These are phyloP conservation scores for Penicillium turbatum DNA, from an alignment of 495 filamentous ascomycete species.

Conservation along the genomic window DNA sequence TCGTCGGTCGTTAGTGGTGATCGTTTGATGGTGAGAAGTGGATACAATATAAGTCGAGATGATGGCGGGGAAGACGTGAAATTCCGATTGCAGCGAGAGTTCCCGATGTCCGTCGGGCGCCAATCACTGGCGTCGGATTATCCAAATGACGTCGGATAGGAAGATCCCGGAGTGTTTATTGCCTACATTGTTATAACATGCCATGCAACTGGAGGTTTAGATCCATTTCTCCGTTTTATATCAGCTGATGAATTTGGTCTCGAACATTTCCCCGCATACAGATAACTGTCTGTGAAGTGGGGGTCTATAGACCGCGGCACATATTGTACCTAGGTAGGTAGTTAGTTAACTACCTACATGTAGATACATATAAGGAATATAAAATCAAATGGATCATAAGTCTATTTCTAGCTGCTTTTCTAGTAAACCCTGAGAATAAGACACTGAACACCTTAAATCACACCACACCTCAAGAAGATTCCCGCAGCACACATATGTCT, in stretches of 20 bases:
- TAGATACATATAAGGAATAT: too few relatives aligned
- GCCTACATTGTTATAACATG: neutral
- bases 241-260: neutral
- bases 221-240: neutral
- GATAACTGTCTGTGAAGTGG: too few relatives aligned
- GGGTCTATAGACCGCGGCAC: too few relatives aligned
- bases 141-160: constrained; percentile 24
- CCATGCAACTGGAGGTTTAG: neutral
- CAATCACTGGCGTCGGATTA: constrained; percentile 25
- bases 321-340: too few relatives aligned
- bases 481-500: constrained; percentile 25
- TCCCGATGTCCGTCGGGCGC: constrained; percentile 18
- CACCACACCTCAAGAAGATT: constrained; percentile 20
- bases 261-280: too few relatives aligned
- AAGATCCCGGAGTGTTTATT: constrained; percentile 12
- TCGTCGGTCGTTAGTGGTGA: too few relatives aligned
- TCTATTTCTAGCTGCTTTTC: constrained; percentile 33
- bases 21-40: neutral
- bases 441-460: constrained; percentile 20
- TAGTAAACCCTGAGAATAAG: constrained; percentile 14
- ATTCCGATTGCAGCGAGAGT: constrained; percentile 13
- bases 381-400: constrained; percentile 7
- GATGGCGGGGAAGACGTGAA: constrained; percentile 1
- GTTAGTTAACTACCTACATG: too few relatives aligned
- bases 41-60: neutral